These are phyloP conservation scores for Trametes sp. DNA, from an alignment of 1,284 basidiomycete species.

Conservation along the genomic window DNA sequence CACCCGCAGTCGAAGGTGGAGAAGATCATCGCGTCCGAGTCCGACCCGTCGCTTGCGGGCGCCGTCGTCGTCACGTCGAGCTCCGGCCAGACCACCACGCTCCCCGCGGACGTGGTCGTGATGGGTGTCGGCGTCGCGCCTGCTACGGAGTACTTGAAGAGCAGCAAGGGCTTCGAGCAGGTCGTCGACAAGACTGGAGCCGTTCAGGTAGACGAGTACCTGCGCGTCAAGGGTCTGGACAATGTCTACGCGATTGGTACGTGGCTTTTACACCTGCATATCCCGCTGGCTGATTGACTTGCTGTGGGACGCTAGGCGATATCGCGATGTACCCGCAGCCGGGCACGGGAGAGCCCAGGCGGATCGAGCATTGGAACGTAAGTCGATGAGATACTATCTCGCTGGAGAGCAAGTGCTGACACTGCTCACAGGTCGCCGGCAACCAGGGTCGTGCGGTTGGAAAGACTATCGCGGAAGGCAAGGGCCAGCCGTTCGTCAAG, in stretches of 20 bases:
- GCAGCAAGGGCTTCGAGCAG: constrained; percentile 63
- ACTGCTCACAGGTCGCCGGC: constrained; percentile 66
- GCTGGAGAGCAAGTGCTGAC: neutral
- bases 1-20: constrained; percentile 81
- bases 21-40: constrained; percentile 70
- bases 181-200: constrained; percentile 81
- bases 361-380: constrained; percentile 95
- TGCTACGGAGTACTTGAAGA: constrained; percentile 84
- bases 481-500: constrained; percentile 71
- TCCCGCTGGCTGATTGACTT: too few relatives aligned
- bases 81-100: constrained; percentile 61
- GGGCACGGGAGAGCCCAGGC: constrained; percentile 55
- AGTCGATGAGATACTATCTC: constrained; percentile 29
- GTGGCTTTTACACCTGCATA: too few relatives aligned
- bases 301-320: constrained; percentile 60
- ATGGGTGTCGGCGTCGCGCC: constrained; percentile 93
- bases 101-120: constrained; percentile 84
- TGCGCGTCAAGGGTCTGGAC: constrained; percentile 69
- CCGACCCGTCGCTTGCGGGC: constrained; percentile 53
- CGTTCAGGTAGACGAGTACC: constrained; percentile 81
- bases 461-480: constrained; percentile 70
- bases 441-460: constrained; percentile 90
- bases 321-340: constrained; percentile 85
- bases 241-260: constrained; percentile 86
- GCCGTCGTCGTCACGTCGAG: constrained; percentile 60